A percentile compares a stretch with the other conserved stretches of the same genome.
These are phyloP conservation scores for Epichloe hybrida DNA, from an alignment of 2,329 filamentous ascomycete species.

Conservation along the genomic window DNA sequence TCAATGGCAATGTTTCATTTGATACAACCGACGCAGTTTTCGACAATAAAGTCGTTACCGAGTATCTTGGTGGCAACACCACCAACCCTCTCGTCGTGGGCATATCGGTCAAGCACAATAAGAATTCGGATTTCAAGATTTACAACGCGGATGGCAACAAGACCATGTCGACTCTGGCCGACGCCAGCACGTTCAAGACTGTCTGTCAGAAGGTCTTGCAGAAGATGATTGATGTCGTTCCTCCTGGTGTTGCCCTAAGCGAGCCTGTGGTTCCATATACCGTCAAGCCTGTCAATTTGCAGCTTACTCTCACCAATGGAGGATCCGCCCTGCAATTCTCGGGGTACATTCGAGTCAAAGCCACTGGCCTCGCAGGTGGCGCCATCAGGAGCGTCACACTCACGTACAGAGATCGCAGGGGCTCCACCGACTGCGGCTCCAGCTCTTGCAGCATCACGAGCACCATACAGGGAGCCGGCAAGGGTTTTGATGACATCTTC, in stretches of 20 bases:
- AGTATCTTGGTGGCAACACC: constrained; percentile 41
- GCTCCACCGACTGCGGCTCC: constrained; percentile 30
- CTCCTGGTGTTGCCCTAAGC: constrained; percentile 34
- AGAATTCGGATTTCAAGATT: constrained; percentile 42
- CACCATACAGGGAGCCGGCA: constrained; percentile 31
- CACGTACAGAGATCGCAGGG: constrained; percentile 41
- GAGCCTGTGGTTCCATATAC: constrained; percentile 41
- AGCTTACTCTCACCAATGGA: constrained; percentile 37
- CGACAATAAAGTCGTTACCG: constrained; percentile 43
- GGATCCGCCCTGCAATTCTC: constrained; percentile 35
- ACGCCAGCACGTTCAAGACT: constrained; percentile 29
- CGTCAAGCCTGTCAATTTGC: constrained; percentile 44
- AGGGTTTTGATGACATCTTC: constrained; percentile 49
- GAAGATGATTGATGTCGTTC: constrained; percentile 49
- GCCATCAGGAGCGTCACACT: constrained; percentile 35
- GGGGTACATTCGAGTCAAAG: constrained; percentile 44
- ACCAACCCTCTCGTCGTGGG: constrained; percentile 42
- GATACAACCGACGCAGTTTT: constrained; percentile 36
- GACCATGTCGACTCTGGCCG: constrained; percentile 36
- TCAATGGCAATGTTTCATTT: constrained; percentile 30
- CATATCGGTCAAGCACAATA: constrained; percentile 27
- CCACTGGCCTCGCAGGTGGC: constrained; percentile 29
- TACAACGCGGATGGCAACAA: constrained; percentile 42
- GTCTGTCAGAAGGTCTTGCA: constrained; percentile 39
- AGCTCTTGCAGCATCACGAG: constrained; percentile 30